A percentile compares a stretch with the other conserved stretches of the same genome.
These are phyloP conservation scores for Claviceps quebecensis DNA, from an alignment of 2,329 filamentous ascomycete genomes.

Conservation along the genomic window DNA sequence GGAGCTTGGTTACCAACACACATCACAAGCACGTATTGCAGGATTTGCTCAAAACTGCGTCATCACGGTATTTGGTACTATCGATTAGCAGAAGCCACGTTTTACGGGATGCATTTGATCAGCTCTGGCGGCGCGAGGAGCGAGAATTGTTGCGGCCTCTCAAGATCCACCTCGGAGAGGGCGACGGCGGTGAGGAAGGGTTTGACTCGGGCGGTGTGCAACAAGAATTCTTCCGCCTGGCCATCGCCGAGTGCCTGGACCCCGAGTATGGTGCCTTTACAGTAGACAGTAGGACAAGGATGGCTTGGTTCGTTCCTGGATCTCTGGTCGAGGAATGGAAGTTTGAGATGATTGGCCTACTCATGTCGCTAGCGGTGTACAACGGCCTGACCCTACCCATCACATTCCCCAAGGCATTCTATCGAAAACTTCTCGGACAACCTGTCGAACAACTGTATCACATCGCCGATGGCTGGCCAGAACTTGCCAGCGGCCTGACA, in stretches of 20 bases:
- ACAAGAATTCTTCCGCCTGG: slow-evolving; percentile 85
- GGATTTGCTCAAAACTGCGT: slow-evolving; percentile 50
- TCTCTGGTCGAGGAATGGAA: slow-evolving; percentile 77
- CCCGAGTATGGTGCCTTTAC: slow-evolving; percentile 71
- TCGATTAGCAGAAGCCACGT: slow-evolving; percentile 54
- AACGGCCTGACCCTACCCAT: slow-evolving; percentile 87
- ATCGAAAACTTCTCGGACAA: slow-evolving; percentile 61
- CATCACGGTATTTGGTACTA: slow-evolving; percentile 57
- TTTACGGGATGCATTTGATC: slow-evolving; percentile 64
- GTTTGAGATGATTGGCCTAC: slow-evolving; percentile 73
- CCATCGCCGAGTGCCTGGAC: slow-evolving; percentile 65
- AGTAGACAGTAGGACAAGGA: slow-evolving; percentile 58
- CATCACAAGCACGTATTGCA: slow-evolving; percentile 48
- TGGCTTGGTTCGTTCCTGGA: slow-evolving; percentile 79
- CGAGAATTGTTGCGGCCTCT: slow-evolving; percentile 72
- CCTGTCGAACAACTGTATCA: slow-evolving; percentile 58
- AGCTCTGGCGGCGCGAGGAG: slow-evolving; percentile 76
- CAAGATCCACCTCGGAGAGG: slow-evolving; percentile 75
- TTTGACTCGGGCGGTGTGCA: slow-evolving; percentile 91
- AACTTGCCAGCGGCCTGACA: slow-evolving; percentile 60
- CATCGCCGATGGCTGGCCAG: slow-evolving; percentile 79
- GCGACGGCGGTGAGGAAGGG: slow-evolving; percentile 73
- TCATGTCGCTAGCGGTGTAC: slow-evolving; percentile 83
- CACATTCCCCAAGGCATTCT: slow-evolving; percentile 75
- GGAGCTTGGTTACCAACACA: slow-evolving; percentile 39